Evolutionary conservation across 2,329 filamentous ascomycete species (phyloP), one percentile per base, ranked within the genome.

Genomic region (Pseudophaeomoniella oleicola): DNA sequence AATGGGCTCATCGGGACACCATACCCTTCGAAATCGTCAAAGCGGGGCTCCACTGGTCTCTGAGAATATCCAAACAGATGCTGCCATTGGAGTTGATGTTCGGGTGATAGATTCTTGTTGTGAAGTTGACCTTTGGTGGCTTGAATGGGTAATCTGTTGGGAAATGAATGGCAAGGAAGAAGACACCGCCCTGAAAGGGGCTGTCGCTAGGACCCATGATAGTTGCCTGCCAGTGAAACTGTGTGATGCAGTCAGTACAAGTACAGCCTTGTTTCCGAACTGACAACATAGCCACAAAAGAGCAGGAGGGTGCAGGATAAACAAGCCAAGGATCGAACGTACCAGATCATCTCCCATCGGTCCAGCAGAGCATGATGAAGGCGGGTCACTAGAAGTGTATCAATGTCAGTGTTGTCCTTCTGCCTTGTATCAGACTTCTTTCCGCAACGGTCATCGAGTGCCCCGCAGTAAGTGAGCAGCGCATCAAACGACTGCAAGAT

Each of bases 11-110:
- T 5, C 30, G 16, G 19, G 6, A n/a, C 16, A 16, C 47, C 64
- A 39, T 67, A 94, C 90, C 90, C 78, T 98, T 98, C 43, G 85
- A 94, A 55, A 98, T 96, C 49, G 90, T 98, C 63, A 98, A 71
- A 48, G 90, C 90, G 30, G 90, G 90, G 62, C 87, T 94, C 90
- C 90, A 98, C 69, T 98, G 90, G 64, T 98, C 90, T 69, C 90
- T 79, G 57, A 98, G 71, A 57, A 98, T 98, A 58, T 98, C 90
- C 60, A 98, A 68, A 64, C 90, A 98, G 65, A 98, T 98, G 66
- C 87, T 94, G 64, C 90, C 90, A 63, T 96, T 96, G 50, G 85
- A 93, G 78, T 98, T 98, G 85, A 98, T 98, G 69, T 98, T 98
- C 55, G 90, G 90, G 69, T 98, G 90, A 64, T 98, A 98, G 71